These are phyloP conservation scores for Acephala macrosclerotiorum DNA, from an alignment of 2,329 filamentous ascomycete species.

Conservation along the genomic window DNA sequence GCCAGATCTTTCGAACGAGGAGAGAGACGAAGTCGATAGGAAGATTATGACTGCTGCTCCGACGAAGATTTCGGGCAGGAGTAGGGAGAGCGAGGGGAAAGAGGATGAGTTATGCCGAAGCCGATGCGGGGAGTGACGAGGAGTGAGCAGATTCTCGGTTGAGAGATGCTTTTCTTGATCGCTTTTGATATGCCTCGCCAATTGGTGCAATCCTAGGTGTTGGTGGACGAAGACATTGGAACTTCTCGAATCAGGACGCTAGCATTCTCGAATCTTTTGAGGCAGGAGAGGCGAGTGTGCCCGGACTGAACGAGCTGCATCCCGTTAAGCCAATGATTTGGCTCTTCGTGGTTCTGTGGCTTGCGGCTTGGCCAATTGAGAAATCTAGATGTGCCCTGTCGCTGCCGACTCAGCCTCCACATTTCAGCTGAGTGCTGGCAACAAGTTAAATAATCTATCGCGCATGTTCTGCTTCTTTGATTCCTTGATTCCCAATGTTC, in stretches of 20 bases:
- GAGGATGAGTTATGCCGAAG: conserved; percentile 10
- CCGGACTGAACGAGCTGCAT: too few relatives aligned
- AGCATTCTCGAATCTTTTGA: too few relatives aligned
- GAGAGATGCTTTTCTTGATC: too few relatives aligned
- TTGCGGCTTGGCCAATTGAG: neutral
- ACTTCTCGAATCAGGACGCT: too few relatives aligned
- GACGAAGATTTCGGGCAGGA: neutral
- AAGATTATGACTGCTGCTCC: neutral
- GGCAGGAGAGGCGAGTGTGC: too few relatives aligned
- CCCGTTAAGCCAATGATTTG: too few relatives aligned
- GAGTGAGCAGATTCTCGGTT: neutral
- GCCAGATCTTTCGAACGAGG: neutral
- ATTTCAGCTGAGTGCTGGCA: neutral
- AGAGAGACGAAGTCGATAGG: neutral
- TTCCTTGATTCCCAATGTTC: neutral
- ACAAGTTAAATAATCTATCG: neutral
- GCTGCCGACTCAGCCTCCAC: neutral
- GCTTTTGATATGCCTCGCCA: too few relatives aligned
- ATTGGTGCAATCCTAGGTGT: too few relatives aligned
- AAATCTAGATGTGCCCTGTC: neutral
- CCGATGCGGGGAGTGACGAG: neutral
- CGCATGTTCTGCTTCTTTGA: neutral
- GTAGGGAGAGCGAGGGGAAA: neutral
- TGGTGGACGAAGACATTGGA: too few relatives aligned
- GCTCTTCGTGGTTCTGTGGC: neutral